phyloP scores from a whole-genome alignment of 805 yeast species.

The Lachancea lanzarotensis region DNA sequence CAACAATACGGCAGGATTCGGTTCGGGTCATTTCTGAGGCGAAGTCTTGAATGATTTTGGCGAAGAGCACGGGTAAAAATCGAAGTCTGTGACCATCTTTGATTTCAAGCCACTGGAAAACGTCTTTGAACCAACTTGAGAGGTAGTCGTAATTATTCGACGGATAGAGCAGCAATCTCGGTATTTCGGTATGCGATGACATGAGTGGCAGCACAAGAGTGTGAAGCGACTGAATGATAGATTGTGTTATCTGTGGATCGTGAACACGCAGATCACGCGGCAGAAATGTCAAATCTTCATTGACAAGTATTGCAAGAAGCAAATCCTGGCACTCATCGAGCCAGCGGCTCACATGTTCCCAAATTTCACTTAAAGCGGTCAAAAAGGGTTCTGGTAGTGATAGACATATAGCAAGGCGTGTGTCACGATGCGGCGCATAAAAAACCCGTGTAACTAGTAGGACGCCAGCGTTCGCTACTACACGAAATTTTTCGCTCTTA shows the following conservation, averaged over 20 bases:
- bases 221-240: constrained; percentile 24
- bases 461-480: constrained; percentile 26
- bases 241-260: constrained; percentile 19
- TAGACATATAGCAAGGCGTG: constrained; percentile 32
- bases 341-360: constrained; percentile 29
- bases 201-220: constrained; percentile 29
- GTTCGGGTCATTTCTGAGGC: constrained; percentile 17
- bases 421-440: constrained; percentile 17
- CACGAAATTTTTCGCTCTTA: constrained; percentile 26
- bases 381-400: constrained; percentile 26
- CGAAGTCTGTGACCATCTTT: constrained; percentile 36
- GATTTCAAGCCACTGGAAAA: constrained; percentile 38
- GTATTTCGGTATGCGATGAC: constrained; percentile 29
- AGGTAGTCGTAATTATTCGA: constrained; percentile 24
- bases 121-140: constrained; percentile 35
- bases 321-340: constrained; percentile 26
- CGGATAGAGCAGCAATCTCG: constrained; percentile 34
- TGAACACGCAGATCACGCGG: constrained; percentile 15
- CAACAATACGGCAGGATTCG: constrained; percentile 43
- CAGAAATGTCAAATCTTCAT: constrained; percentile 6
- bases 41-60: constrained; percentile 24
- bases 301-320: constrained; percentile 13
- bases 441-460: constrained; percentile 33
- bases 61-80: constrained; percentile 26
- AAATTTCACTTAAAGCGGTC: constrained; percentile 29